A percentile compares a stretch with the other conserved stretches of the same genome.
These are phyloP conservation scores for Chlorella sp. DNA, from an alignment of 139 green algal species.

Conservation along the genomic window DNA sequence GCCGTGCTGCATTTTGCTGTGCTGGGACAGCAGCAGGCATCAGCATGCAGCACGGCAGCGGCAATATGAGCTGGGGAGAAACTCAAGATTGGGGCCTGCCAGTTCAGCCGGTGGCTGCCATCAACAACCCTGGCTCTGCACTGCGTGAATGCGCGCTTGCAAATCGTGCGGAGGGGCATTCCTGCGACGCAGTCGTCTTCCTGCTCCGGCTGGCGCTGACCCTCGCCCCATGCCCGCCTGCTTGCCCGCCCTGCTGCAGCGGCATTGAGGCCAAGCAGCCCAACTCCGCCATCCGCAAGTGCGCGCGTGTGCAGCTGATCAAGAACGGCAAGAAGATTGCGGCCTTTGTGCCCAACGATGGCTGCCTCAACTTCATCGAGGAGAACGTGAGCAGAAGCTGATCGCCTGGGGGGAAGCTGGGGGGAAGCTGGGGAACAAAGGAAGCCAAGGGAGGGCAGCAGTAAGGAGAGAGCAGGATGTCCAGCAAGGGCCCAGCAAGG, in stretches of 20 bases:
- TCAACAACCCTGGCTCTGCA: too few relatives aligned
- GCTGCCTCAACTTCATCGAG: slow-evolving; percentile 99
- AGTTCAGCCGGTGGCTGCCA: background rate
- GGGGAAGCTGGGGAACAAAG: too few relatives aligned
- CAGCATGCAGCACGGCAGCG: background rate
- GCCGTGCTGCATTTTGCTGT: background rate
- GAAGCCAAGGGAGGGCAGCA: background rate
- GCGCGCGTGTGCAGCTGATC: slow-evolving; percentile 99
- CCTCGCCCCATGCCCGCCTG: background rate
- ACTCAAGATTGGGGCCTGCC: background rate
- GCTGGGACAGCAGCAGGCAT: background rate
- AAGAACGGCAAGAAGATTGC: slow-evolving; percentile 99
- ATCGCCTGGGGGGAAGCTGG: background rate
- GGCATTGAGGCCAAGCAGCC: slow-evolving; percentile 99
- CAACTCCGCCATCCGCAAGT: slow-evolving; percentile 99
- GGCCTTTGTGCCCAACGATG: slow-evolving; percentile 99
- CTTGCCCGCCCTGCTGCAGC: slow-evolving; percentile 57
- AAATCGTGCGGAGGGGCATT: too few relatives aligned
- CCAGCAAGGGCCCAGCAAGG: too few relatives aligned
- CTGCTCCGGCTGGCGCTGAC: background rate
- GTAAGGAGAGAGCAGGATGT: background rate
- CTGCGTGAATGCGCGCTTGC: too few relatives aligned
- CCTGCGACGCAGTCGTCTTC: too few relatives aligned
- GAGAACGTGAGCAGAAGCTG: slow-evolving; percentile 89
- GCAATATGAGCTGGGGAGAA: background rate